Base-by-base conservation (phyloP, 352 stramenopile genomes). In the Pythium coloratum region DNA sequence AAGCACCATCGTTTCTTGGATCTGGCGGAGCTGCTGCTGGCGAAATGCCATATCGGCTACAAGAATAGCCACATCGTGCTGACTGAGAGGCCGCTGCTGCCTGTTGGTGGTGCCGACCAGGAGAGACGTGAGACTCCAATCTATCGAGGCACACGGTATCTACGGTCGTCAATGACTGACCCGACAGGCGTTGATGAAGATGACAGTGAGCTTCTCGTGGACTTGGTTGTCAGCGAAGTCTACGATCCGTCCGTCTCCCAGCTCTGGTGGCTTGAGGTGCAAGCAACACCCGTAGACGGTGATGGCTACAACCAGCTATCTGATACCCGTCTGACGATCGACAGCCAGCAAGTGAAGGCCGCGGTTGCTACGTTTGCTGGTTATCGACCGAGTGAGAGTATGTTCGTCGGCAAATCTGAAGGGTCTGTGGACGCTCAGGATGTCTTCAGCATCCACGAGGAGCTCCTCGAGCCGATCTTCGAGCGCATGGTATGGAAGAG, bases 1-100 rank as follows among this genome's bases (percentile, higher is more conserved):
- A 74, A 72, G 32, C 69, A 71, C 6, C 69, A 88, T 51, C 64
- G 78, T 10, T 64, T 80, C 18, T 50, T 78, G 42, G 78, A 75
- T 20, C 38, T 93, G 14, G 78, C 76, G 0, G 80, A 89, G 20
- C 34, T 81, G 10, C 62, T 93, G 8, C 58, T 88, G 16, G n/a
- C 26, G 1, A 66, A 83, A 14, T 53, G 86, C 16, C 77, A 82
- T 10, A 77, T 82, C 1, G 82, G 85, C 16, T 91, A 86, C 67
- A 93, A 91, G 69, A 84, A 88, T 33, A 82, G 82, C 2, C 82
- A 88, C 28, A 67, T 93, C 6, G 74, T 91, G 6, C 40, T 93
- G 55, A 76, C 73, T 0, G 81, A 93, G 62, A 55, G 59, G 2
- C 44, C 66, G n/a, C 44, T 32, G 1, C 67, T 18, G 33, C 6